Base-by-base conservation (phyloP, 345 rosid species). In the Murraya koenigii region DNA sequence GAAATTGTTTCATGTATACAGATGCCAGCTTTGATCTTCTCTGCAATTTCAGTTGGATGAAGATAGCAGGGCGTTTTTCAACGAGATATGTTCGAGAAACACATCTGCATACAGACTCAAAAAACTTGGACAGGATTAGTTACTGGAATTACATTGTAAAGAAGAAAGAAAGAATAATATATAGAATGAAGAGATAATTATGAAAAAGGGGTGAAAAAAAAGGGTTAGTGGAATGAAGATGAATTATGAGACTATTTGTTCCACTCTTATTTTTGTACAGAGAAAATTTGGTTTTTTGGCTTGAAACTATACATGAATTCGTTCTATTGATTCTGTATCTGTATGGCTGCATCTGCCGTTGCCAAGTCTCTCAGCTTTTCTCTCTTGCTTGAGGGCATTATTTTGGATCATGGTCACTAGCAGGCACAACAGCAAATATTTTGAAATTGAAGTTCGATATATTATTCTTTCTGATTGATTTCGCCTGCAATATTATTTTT, bases 191-290 rank as follows among this genome's bases (percentile, higher is more conserved):
- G 72, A 71, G 72, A 62, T 63, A 62, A 58, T 60, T 32, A 38
- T 26, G 30, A 44, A 60, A 65, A 71, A 66, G 23, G 55, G 59
- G 70, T 74, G 30, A 49, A 35, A 75, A 49, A 35, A 75, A 77
- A 79, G 79, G 35, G n/a, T 65, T 69, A 19, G 77, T 63, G 72
- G 70, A 70, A 71, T 69, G 72, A 79, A 54, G 71, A 74, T 77
- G 80, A 67, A 80, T 80, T 54, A 52, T 77, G 23, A 76, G 66
- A 72, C 75, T 56, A 33, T 72, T 73, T 71, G 69, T 79, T 44
- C 52, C 67, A 49, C 77, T 85, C 72, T 78, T 81, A n/a, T 80
- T 80, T 44, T 68, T 89, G 87, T 87, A 83, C 83, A 85, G 85
- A 75, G 75, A 49, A 82, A 67, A 9, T 63, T 14, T 71, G 52